phyloP scores from a whole-genome alignment of 2,329 filamentous ascomycete genomes.

The Alternaria sp. region DNA sequence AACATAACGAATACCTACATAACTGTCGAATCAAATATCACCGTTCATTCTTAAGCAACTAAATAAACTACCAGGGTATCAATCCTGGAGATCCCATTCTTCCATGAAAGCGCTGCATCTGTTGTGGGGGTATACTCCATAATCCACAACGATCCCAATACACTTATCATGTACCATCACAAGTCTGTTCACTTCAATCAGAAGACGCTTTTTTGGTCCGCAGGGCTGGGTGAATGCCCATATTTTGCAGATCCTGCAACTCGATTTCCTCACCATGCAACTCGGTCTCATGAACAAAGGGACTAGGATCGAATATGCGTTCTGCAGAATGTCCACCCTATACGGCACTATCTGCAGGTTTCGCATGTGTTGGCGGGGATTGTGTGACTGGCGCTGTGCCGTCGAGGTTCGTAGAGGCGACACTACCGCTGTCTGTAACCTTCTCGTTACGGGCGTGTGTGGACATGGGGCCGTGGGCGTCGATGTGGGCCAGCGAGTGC shows the following conservation, averaged over 20 bases:
- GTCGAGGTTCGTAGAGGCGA: background rate
- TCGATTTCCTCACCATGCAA: background rate
- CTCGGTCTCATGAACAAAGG: background rate
- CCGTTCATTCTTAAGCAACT: background rate
- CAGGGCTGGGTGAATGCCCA: background rate
- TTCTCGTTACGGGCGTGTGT: slow-evolving; percentile 44
- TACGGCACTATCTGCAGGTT: background rate
- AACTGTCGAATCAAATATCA: background rate
- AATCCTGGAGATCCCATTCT: background rate
- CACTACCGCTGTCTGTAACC: background rate
- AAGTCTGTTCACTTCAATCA: background rate
- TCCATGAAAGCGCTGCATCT: background rate
- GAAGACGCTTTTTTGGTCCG: background rate
- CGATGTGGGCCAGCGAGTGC: slow-evolving; percentile 51
- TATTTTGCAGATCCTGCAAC: background rate
- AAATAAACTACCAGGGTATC: slow-evolving; percentile 5
- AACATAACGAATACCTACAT: background rate
- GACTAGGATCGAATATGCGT: background rate
- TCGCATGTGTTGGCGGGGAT: background rate
- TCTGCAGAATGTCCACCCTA: background rate
- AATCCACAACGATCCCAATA: background rate
- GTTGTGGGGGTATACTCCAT: background rate
- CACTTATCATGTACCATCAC: background rate
- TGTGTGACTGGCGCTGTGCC: background rate
- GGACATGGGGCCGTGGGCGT: slow-evolving; percentile 52